Conservation (phyloP, 441 rosid genomes). For the Adansonia gregorii region DNA sequence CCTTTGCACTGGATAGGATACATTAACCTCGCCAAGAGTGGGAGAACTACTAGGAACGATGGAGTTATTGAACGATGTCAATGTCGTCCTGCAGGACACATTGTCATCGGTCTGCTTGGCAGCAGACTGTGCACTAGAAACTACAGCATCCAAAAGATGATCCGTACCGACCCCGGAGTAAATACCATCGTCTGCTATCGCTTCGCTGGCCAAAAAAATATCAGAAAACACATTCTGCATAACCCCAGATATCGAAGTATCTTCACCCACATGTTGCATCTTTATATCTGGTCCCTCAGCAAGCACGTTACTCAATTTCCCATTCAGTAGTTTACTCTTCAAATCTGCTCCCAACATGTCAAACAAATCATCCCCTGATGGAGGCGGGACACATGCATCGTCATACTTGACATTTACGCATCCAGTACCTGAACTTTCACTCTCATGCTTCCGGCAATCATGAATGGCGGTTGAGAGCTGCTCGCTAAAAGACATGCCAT, state of each 20-base stretch:
- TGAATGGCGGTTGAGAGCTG: slow-evolving; percentile 23
- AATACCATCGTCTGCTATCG: slow-evolving; percentile 37
- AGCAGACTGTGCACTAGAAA: slow-evolving; percentile 58
- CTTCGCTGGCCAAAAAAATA: slow-evolving; percentile 42
- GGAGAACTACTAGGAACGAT: slow-evolving; percentile 50
- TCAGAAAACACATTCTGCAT: slow-evolving; percentile 44
- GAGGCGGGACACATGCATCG: slow-evolving; percentile 41
- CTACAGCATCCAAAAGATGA: slow-evolving; percentile 92
- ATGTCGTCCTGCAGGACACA: slow-evolving; percentile 65
- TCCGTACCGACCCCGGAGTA: slow-evolving; percentile 48
- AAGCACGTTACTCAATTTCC: slow-evolving; percentile 38
- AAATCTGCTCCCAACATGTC: slow-evolving; percentile 76
- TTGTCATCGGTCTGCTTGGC: slow-evolving; percentile 76
- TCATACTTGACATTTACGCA: slow-evolving; percentile 32
- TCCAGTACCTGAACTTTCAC: slow-evolving; percentile 36
- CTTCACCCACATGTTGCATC: slow-evolving; percentile 41
- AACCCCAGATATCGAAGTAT: slow-evolving; percentile 39
- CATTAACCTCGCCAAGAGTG: slow-evolving; percentile 32
- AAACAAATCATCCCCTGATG: slow-evolving; percentile 71
- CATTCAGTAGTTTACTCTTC: slow-evolving; percentile 54
- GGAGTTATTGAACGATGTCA: slow-evolving; percentile 64
- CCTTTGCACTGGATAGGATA: slow-evolving; percentile 43
- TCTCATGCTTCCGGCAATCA: slow-evolving; percentile 33
- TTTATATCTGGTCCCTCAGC: slow-evolving; percentile 32
- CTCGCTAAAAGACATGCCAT: slow-evolving; percentile 31